Evolutionary conservation across 2,329 filamentous ascomycete species (phyloP), one percentile per base, ranked within the genome.

Genomic region (Lasiodiplodia hormozganensis): DNA sequence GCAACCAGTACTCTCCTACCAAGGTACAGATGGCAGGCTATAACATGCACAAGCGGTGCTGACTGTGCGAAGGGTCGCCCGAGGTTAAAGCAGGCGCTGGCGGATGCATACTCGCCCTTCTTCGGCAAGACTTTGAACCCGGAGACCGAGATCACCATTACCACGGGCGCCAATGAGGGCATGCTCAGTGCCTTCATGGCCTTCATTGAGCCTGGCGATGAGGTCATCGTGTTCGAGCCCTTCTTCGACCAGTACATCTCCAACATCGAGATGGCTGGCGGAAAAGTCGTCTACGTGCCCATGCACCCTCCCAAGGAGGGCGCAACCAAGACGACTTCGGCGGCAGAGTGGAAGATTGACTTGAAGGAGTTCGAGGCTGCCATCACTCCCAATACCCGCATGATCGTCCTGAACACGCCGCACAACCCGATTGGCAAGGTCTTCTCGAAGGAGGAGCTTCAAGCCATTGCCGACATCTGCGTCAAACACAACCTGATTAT

Each of bases 161-260:
- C 96, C 4, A 98, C 95, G 0, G 92, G 92, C 53, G 92, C 93
- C 51, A 96, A 96, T 75, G 92, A 96, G 82, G 91, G 87, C 79
- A 71, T 98, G 93, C 85, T 99, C 72, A 95, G 92, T 77, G 96
- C 94, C 0, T 98, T 99, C 77, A 98, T 99, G 96, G 96, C 88
- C 2, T 99, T 99, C 74, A 89, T 99, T 69, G 96, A 99, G 81
- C 87, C 88, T 0, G 96, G 93, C 14, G 96, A 99, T 77, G 96
- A 99, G 80, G 96, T 97, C 72, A 97, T 99, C 73, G 88, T 99
- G 68, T 97, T 99, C 78, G 96, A 99, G 83, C 96, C 96, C 12
- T 99, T 97, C 83, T 99, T 98, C 78, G 96, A 99, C 81, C 96
- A 99, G 89, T 97, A 98, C 79, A 97, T 99, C 73, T 94, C 91